Base-by-base conservation (phyloP, 306 rosid species). In the Quercus parvula region DNA sequence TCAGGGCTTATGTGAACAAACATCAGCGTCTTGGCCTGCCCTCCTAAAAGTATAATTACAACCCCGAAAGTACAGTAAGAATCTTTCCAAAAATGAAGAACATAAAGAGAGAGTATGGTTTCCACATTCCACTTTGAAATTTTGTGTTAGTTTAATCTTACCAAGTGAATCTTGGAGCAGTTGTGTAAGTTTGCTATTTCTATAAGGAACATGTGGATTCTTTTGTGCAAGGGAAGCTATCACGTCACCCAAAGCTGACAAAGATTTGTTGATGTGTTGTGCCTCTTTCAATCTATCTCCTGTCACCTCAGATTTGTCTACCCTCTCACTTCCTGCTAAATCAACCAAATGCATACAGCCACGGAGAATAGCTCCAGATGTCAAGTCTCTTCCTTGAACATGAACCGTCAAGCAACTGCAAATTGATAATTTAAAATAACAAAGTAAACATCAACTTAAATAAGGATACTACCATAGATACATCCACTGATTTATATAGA, bases 331-430 rank as follows among this genome's bases (percentile, higher is more conserved):
- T 77, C 99, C 99, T 4, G 99, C 99, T 75, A 94, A 83, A 83
- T 94, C 99, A 78, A 94, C 99, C 56, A 94, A 90, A 89, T 94
- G 99, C 99, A 94, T 91, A 83, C 97, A 92, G 58, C 99, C 99
- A 10, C 94, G 95, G 61, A 91, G 86, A 51, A 77, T 78, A 75
- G 86, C 24, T 58, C 97, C 99, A 14, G 97, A 88, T 27, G 99
- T 90, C 90, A 94, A 88, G 85, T 94, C 95, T 84, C 91, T 87
- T 84, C 99, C 99, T 92, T 94, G 99, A 87, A 94, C 87, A 56
- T 94, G 99, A 86, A 94, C 99, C 44, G 97, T 92, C 92, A 94
- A 87, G 89, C 99, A 94, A 83, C 99, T 94, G 90, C 81, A 88
- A 78, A 84, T 73, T 62, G 70, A 86, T 62, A 72, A 82, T 82